Evolutionary conservation across 345 rosid genomes (phyloP).

Genomic region (Arabidopsis thaliana): TAIR10.1 NC_003070.9:28268001-28268500

Average conservation of each 20-base stretch:
- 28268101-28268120: slow-evolving; percentile 4
- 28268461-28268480: background rate
- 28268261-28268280: slow-evolving; percentile 42
- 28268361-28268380: slow-evolving; percentile 67
- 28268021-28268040: background rate
- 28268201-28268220: slow-evolving; percentile 61
- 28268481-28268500: background rate
- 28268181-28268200: slow-evolving; percentile 57
- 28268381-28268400: slow-evolving; percentile 52
- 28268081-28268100: background rate
- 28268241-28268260: slow-evolving; percentile 41
- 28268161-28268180: slow-evolving; percentile 2
- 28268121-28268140: background rate
- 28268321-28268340: slow-evolving; percentile 47
- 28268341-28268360: slow-evolving; percentile 47
- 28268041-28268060: background rate
- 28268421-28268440: slow-evolving; percentile 26
- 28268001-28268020: background rate
- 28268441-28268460: background rate
- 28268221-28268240: slow-evolving; percentile 65
- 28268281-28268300: slow-evolving; percentile 33
- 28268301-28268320: slow-evolving; percentile 51
- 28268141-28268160: background rate
- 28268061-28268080: background rate
- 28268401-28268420: slow-evolving; percentile 14